Base-by-base conservation (phyloP, 345 rosid species). In the Laguncularia racemosa region DNA sequence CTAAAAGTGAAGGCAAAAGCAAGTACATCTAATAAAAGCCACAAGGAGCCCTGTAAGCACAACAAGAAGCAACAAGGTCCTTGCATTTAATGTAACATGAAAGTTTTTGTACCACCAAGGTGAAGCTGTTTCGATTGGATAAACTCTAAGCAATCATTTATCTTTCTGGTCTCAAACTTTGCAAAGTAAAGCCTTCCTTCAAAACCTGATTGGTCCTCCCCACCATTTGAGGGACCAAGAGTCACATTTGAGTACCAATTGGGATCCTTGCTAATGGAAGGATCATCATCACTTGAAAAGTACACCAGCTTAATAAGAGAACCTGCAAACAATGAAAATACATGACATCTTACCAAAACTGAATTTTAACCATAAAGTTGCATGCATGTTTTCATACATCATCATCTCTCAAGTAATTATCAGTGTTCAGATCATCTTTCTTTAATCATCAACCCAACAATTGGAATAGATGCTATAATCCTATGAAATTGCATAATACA, bases 271-370 rank as follows among this genome's bases (percentile, higher is more conserved):
- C 70, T 71, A 46, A 14, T 45, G 47, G 20, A 33, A 65, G 65
- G 44, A 54, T 65, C 77, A 14, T 55, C 44, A 44, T 63, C 58
- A 53, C 80, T 68, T 2, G 85, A 81, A 66, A 83, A 82, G 74
- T 87, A 89, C 1, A 87, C 99, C 75, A 85, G 67, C 79, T 93
- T 93, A 56, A 93, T 73, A 65, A 93, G 57, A 65, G 97, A 78
- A 46, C 99, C 99, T 93, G 75, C 62, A 55, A 75, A 62, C 56
- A 57, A 40, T 12, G 46, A 16, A 44, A 67, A 13, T 17, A 23
- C 19, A 14, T 44, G 28, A 40, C 40, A 33, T 33, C 40, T 33
- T 33, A 33, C 40, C 40, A 33, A 33, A 33, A 23, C 28, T 23
- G 28, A 23, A 23, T 23, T 23, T 33, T 33, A 1, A 33, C 9